Evolutionary conservation across 1,139 yeast species (phyloP), one percentile per base, ranked within the genome.

Genomic region (Taphrina sp.): DNA sequence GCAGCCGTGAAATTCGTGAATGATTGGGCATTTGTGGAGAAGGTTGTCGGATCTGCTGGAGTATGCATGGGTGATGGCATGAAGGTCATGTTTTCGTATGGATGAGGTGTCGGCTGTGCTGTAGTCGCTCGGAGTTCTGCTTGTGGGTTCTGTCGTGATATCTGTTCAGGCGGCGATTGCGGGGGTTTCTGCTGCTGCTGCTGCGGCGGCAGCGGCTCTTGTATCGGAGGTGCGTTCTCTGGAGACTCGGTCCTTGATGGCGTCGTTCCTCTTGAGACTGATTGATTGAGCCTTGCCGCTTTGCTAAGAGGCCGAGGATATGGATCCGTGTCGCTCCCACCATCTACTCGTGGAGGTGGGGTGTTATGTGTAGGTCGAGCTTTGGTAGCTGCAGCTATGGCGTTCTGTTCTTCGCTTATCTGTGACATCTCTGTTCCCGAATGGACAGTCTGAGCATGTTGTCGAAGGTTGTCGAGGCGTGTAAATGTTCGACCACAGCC

Each of bases 361-460:
- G 38, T 43, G 26, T 43, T 43, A n/a, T 36, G 47, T 1, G 47
- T 43, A 2, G 47, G 47, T 8, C 47, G 36, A 36, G 31, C 20
- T 14, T 43, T 43, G 7, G 47, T 43, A 5, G 47, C 47, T 8
- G 47, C 47, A 4, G 47, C 47, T n/a, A 43, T 43, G 23, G 47
- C 47, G 22, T 43, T 43, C 28, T 43, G 47, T 14, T 43, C 47
- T 5, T 43, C 47, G 29, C 47, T 43, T 3, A 43, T 33, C n/a
- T 29, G n/a, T n/a, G 36, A 36, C 47, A 43, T 38, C 41, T 39
- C 54, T 23, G 44, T 41, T 77, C 64, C 85, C 89, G 94, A 89
- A 68, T 89, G 96, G 12, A 89, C 96, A 0, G 96, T 86, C 66
- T 88, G 95, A 61, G 85, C 84, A 70, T 90, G 96, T 70, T 90